Evolutionary conservation across 2,329 filamentous ascomycete species (phyloP), one percentile per base, ranked within the genome.

Genomic region (Fusarium irregulare): DNA sequence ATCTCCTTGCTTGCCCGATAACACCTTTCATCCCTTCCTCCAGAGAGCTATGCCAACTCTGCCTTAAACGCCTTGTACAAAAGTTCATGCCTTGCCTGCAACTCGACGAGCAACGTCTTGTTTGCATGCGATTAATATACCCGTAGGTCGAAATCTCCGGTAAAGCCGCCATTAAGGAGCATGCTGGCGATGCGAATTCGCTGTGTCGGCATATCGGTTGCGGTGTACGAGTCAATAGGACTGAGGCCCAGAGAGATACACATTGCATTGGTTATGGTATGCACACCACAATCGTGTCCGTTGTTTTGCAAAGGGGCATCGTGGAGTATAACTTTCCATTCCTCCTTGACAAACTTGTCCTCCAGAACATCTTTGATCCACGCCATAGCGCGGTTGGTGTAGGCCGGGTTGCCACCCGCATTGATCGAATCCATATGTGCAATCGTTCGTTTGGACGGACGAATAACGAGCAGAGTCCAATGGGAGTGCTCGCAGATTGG

Each of bases 211-310:
- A 93, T 87, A 57, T 91, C 86, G 0, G 76, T 68, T 37, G 85
- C 79, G 2, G 78, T 72, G 61, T 91, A 89, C 6, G 77, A 77
- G 59, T 82, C 79, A n/a, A 78, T 77, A 4, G 87, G 86, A 63
- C 83, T 84, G 20, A 89, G 70, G 2, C 87, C 87, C 32, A 89
- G 75, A 1, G 85, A 82, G 37, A 89, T 73, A 58, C 89, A 92
- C 49, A 93, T 85, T 18, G 87, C 89, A 74, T 94, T 95, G 20
- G 92, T 87, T 70, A 93, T 88, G 16, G 90, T 88, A 76, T 93
- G 93, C 6, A 93, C 87, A n/a, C 92, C 92, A 71, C 92, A 94
- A 76, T 94, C 92, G 75, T 86, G 88, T 2, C 86, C 85, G 74
- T 94, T 94, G 27, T 80, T 83, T 77, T 94, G 92, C 4, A 68